A percentile compares a stretch with the other conserved stretches of the same genome.
These are phyloP conservation scores for Schizothecium vesticola DNA, from an alignment of 495 filamentous ascomycete genomes.

Conservation along the genomic window DNA sequence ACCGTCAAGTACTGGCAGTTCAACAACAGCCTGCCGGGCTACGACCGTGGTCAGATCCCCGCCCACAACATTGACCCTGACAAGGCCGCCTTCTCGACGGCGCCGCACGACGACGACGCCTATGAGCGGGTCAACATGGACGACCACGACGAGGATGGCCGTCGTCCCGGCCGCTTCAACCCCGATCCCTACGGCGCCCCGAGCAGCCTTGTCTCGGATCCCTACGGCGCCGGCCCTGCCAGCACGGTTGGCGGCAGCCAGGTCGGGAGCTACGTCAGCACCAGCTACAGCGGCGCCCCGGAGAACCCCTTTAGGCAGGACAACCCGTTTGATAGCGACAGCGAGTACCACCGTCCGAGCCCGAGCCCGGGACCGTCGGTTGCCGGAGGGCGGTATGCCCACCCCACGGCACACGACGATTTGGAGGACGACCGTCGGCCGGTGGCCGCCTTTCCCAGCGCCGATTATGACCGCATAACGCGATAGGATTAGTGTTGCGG, in stretches of 20 bases:
- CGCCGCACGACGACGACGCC: conserved; percentile 50
- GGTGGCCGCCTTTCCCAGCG: conserved; percentile 35
- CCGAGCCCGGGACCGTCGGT: conserved; percentile 22
- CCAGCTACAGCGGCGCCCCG: conserved; percentile 13
- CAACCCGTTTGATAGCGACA: conserved; percentile 40
- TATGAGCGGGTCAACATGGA: conserved; percentile 43
- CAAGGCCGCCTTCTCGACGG: conserved; percentile 53
- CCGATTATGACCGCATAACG: conserved; percentile 39
- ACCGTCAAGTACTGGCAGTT: conserved; percentile 72
- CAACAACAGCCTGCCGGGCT: conserved; percentile 69
- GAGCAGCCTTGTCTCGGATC: conserved; percentile 29
- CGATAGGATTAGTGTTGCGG: conserved; percentile 7
- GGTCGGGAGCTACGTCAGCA: conserved; percentile 3
- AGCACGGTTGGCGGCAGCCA: conserved; percentile 7
- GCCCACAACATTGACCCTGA: conserved; percentile 52
- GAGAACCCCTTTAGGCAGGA: conserved; percentile 35
- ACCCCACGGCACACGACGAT: conserved; percentile 32
- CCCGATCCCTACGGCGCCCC: conserved; percentile 24
- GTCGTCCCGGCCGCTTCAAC: conserved; percentile 18
- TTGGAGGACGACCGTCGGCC: conserved; percentile 37
- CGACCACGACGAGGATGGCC: conserved; percentile 36
- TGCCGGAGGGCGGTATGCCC: conserved; percentile 28
- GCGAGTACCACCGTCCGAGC: conserved; percentile 27
- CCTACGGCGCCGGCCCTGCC: conserved; percentile 18
- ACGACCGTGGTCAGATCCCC: conserved; percentile 44